Base-by-base conservation (phyloP, 306 rosid genomes). In the Lablab purpureus region DNA sequence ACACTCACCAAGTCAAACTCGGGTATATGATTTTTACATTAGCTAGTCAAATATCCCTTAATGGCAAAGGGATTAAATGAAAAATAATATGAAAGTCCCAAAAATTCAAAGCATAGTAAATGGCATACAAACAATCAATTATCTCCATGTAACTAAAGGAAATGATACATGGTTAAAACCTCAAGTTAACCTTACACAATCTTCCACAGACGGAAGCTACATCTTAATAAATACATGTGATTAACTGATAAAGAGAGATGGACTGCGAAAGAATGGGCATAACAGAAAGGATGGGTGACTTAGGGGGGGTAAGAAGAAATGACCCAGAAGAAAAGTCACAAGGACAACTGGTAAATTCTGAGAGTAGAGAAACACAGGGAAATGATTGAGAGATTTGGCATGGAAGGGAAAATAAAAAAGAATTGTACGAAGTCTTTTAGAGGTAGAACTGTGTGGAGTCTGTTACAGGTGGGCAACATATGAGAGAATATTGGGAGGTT, bases 71-170 rank as follows among this genome's bases (percentile, higher is more conserved):
- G n/a, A 34, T 74, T 74, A 51, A 28, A 51, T 36, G 77, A 23
- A 17, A 59, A 27, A 66, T 34, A 41, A 67, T 27, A 73, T 37
- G 67, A 59, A 28, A 37, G 45, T 18, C 51, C 36, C 78, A 41
- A 84, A 83, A 67, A 69, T 51, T 58, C 25, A 74, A 22, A 66
- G 54, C 63, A 83, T 27, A 17, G 41, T 43, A 63, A 52, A 47
- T 25, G 11, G 43, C 2, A 8, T 37, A 37, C 10, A 37, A 37
- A 68, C 59, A 32, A 75, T 69, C 69, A 36, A 21, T 74, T 51
- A 59, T 50, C 73, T 46, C 70, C 19, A 7, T 75, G 36, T 45
- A 36, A 67, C n/a, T 18, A 22, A 79, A 71, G 45, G 46, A 68
- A 64, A 34, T 36, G 66, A 58, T 47, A 50, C 25, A 76, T 41